A percentile compares a stretch with the other conserved stretches of the same genome.
Evolutionary conservation across 306 rosid genomes (phyloP).

Genomic region (Medicago ruthenica): DNA sequence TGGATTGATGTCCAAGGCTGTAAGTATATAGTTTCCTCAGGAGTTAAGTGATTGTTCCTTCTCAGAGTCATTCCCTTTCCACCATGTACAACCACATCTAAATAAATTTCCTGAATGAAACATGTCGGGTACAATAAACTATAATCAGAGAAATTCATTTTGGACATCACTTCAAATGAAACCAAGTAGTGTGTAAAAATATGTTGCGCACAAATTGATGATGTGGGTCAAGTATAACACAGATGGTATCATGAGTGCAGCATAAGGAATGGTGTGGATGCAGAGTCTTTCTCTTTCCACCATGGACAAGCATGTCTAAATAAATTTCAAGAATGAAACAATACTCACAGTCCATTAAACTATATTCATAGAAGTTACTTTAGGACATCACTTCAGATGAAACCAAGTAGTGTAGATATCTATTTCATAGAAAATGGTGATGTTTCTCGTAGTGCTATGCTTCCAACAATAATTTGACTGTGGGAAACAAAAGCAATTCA

Average conservation of each 20-base stretch:
- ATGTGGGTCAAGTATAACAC: not conserved
- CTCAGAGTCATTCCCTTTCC: not conserved
- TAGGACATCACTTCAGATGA: not conserved
- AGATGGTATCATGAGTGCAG: not conserved
- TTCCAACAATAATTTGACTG: not conserved
- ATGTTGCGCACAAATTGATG: not conserved
- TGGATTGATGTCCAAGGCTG: not conserved
- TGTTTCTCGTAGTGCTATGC: not conserved
- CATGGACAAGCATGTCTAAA: not conserved
- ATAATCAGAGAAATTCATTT: not conserved
- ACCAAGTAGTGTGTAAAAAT: not conserved
- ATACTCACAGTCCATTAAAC: not conserved
- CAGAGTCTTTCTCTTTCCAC: not conserved
- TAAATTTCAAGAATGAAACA: not conserved
- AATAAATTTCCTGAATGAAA: not conserved
- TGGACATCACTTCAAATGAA: not conserved
- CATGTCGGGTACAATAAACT: not conserved
- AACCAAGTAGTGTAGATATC: not conserved
- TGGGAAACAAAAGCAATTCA: not conserved
- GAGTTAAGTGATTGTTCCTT: not conserved
- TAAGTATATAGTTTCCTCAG: not conserved
- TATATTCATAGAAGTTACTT: not conserved
- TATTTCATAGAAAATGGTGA: not conserved
- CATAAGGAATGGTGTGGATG: not conserved
- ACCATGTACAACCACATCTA: not conserved